Evolutionary conservation across 805 yeast genomes (phyloP), one percentile per base, ranked within the genome.

Genomic region (Metschnikowia cerradonensis): DNA sequence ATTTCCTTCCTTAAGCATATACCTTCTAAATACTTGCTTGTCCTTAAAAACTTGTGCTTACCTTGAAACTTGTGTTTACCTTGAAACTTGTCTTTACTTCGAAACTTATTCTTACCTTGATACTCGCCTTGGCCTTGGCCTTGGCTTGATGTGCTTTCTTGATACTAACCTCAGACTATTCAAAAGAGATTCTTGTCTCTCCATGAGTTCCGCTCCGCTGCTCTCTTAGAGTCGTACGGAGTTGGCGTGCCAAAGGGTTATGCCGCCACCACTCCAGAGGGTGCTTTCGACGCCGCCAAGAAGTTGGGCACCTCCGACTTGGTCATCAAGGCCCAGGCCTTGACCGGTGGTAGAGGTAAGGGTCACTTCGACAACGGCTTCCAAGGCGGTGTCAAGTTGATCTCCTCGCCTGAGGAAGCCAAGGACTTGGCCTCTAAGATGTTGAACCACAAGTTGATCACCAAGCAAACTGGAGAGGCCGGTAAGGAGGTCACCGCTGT

Each of bases 331-430:
- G 99, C 99, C 55, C 99, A 94, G 77, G 97, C 97, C 45, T 81
- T 94, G 66, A 91, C 99, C 52, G 99, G 99, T 76, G 99, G 99
- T 67, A 86, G 99, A 76, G 99, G 99, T 75, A 94, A 94, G 74
- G 99, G 99, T 57, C 91, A 89, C 73, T 91, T 94, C 60, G 97
- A 91, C 75, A 84, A 84, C 63, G 99, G 99, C 48, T 83, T 89
- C 68, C 84, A 92, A 76, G 96, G 97, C 47, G 99, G 99, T 78
- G 97, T 94, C 65, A 87, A 90, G 76, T 79, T 94, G 73, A 88
- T 89, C 61, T 77, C 84, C 52, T 77, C 91, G 51, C 84, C 97
- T 41, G 86, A 86, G 66, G 91, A 92, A 76, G 97, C 96, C 53
- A 79, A 78, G 71, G 86, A 86, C 67, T 79, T 88, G 65, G 94